Evolutionary conservation across 2,329 filamentous ascomycete species (phyloP).

Genomic region (Polychaeton citri): DNA sequence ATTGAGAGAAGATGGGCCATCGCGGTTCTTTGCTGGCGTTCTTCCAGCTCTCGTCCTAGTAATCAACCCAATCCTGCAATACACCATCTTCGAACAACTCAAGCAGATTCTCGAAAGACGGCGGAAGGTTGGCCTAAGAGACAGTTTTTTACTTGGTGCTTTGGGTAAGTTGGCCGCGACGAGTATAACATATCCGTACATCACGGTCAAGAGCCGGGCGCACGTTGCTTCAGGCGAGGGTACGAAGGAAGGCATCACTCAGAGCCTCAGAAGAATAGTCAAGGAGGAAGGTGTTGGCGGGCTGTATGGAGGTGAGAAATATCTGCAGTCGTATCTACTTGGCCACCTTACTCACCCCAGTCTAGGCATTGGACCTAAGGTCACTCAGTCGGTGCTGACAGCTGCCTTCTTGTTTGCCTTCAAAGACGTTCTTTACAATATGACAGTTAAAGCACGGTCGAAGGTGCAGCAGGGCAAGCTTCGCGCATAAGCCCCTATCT

Average conservation of each 20-base stretch:
- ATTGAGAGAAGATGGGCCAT: conserved; percentile 69
- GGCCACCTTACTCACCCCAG: conserved; percentile 5
- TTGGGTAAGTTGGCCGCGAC: conserved; percentile 92
- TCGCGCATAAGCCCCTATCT: too few species aligned
- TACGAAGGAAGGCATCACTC: conserved; percentile 68
- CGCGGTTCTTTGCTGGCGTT: conserved; percentile 81
- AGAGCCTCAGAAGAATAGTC: conserved; percentile 66
- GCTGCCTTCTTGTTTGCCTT: conserved; percentile 95
- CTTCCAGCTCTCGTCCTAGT: conserved; percentile 86
- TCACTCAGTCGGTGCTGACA: conserved; percentile 91
- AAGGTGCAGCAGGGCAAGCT: too few species aligned
- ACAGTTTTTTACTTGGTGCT: conserved; percentile 84
- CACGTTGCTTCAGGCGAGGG: conserved; percentile 70
- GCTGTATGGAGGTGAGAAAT: conserved; percentile 72
- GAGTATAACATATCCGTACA: conserved; percentile 91
- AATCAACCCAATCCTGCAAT: conserved; percentile 96
- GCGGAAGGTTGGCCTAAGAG: conserved; percentile 63
- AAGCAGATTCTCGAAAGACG: conserved; percentile 79
- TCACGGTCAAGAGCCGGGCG: conserved; percentile 96
- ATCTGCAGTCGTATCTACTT: too few species aligned
- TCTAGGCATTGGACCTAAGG: conserved; percentile 83
- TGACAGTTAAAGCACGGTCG: conserved; percentile 58
- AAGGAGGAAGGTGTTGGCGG: conserved; percentile 82
- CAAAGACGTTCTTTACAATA: conserved; percentile 89
- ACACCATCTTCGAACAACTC: conserved; percentile 96